Base-by-base conservation (phyloP, 1,139 yeast genomes). In the Lodderomyces orthopsilosis region DNA sequence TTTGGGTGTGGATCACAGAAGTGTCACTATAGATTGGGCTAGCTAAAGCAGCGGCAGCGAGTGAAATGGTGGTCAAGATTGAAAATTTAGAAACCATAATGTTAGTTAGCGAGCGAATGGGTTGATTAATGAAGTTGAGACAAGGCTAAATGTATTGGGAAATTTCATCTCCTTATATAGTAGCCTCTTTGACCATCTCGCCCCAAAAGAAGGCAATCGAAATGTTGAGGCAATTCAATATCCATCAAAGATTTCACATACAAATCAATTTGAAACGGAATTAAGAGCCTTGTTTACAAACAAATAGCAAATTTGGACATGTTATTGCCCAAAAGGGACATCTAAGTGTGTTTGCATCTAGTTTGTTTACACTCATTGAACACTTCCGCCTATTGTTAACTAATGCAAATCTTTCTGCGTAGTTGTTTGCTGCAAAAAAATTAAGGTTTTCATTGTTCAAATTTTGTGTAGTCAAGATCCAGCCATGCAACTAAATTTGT, bases 21-120 rank as follows among this genome's bases (percentile, higher is more conserved):
- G 15, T 6, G 34, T 30, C 15, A 15, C 34, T 30, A 19, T 30
- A 30, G 10, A 30, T 30, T 7, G 34, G 34, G 3, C 15, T 5
- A 30, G 34, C 34, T 17, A 30, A 30, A 15, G 34, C 34, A 9
- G 19, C 34, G n/a, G 34, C 34, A 15, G 34, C 34, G 34, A 30
- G 34, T 30, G 19, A 30, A 15, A 30, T 14, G n/a, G 34, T 30
- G 19, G 34, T 30, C 21, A 30, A 8, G 12, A 30, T 17, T 4
- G 32, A 27, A 14, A 19, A 30, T 30, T 30, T 30, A 2, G 34
- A 30, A 17, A 30, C 34, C 34, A 30, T 30, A 13, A 10, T 30
- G 34, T 15, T 30, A n/a, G 32, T 27, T 30, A 30, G 34, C 34
- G 34, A 30, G 34, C 15, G 34, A 30, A 14, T 30, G 34, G 4